Conservation (phyloP, 495 filamentous ascomycete species). For the Parachaetomium inaequale region DNA sequence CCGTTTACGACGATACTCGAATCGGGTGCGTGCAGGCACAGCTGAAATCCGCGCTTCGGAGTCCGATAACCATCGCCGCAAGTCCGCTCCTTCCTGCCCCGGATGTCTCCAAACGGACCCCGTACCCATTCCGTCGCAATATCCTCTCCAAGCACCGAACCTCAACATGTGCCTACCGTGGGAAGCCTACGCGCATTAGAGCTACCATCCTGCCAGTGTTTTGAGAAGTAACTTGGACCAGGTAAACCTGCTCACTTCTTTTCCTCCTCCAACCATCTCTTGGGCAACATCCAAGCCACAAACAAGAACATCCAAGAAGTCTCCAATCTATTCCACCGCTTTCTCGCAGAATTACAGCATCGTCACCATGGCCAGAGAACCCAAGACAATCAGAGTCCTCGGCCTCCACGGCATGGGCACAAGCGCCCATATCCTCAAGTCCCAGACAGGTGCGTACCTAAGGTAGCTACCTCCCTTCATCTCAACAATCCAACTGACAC, state of each 20-base stretch:
- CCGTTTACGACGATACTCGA: background rate
- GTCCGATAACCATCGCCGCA: background rate
- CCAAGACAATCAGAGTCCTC: slow-evolving; percentile 52
- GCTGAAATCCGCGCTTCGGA: background rate
- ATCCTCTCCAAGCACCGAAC: background rate
- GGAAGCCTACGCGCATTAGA: too few relatives aligned
- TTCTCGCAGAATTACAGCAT: background rate
- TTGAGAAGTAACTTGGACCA: too few relatives aligned
- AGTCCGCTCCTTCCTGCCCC: background rate
- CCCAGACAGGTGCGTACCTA: slow-evolving; percentile 51
- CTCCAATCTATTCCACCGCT: too few relatives aligned
- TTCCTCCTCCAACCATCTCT: too few relatives aligned
- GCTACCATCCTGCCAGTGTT: too few relatives aligned
- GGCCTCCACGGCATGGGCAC: slow-evolving; percentile 64
- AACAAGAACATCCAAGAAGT: background rate
- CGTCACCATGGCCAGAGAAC: background rate
- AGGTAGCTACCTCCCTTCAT: background rate
- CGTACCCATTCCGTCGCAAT: slow-evolving; percentile 4
- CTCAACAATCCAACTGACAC: background rate
- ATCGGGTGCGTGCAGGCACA: background rate
- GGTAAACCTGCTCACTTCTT: too few relatives aligned
- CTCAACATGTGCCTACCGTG: background rate
- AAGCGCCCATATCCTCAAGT: slow-evolving; percentile 54
- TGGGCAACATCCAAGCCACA: background rate
- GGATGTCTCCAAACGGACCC: slow-evolving; percentile 36